Percentiles rank a stretch among this genome's conserved stretches.
phyloP scores from a whole-genome alignment of 2,329 filamentous ascomycete genomes.

The Cladosporium sphaerospermum region DNA sequence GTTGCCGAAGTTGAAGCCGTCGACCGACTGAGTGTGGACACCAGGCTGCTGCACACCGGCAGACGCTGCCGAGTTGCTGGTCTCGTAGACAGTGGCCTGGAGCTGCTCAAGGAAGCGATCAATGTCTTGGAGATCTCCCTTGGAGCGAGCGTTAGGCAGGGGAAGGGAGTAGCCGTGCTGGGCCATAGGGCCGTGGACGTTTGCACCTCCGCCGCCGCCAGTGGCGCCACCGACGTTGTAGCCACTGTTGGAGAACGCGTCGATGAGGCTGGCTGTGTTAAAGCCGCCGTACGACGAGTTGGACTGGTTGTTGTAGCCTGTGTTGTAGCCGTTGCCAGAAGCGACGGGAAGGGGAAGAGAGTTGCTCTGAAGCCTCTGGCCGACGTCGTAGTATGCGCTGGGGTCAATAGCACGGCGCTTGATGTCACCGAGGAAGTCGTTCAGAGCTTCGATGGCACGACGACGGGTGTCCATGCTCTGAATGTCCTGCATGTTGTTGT shows the following conservation, averaged over 20 bases:
- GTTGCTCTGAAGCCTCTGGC: slow-evolving; percentile 75
- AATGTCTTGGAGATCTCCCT: slow-evolving; percentile 88
- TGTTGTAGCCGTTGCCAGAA: slow-evolving; percentile 32
- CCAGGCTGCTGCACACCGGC: slow-evolving; percentile 72
- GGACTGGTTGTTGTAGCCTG: slow-evolving; percentile 29
- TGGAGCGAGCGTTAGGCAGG: slow-evolving; percentile 83
- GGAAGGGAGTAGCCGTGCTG: slow-evolving; percentile 81
- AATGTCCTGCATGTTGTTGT: slow-evolving; percentile 31
- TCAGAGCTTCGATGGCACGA: slow-evolving; percentile 73
- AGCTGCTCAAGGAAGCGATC: slow-evolving; percentile 94
- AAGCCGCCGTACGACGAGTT: slow-evolving; percentile 20
- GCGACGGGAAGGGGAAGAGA: slow-evolving; percentile 39
- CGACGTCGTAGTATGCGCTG: slow-evolving; percentile 82
- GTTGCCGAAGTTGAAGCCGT: slow-evolving; percentile 45
- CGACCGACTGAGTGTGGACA: slow-evolving; percentile 50
- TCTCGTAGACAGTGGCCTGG: slow-evolving; percentile 93
- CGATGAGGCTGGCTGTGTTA: slow-evolving; percentile 29
- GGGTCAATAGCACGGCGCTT: slow-evolving; percentile 90
- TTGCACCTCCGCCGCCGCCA: slow-evolving; percentile 37
- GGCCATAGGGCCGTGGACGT: slow-evolving; percentile 48
- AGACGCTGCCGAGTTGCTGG: slow-evolving; percentile 65
- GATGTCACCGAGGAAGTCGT: slow-evolving; percentile 88
- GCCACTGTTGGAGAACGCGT: slow-evolving; percentile 24
- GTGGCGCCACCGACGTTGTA: slow-evolving; percentile 20
- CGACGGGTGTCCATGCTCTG: slow-evolving; percentile 63